Base-by-base conservation (phyloP, 192 early-diverging fungal genomes). In the Backusella mclennaniae region DNA sequence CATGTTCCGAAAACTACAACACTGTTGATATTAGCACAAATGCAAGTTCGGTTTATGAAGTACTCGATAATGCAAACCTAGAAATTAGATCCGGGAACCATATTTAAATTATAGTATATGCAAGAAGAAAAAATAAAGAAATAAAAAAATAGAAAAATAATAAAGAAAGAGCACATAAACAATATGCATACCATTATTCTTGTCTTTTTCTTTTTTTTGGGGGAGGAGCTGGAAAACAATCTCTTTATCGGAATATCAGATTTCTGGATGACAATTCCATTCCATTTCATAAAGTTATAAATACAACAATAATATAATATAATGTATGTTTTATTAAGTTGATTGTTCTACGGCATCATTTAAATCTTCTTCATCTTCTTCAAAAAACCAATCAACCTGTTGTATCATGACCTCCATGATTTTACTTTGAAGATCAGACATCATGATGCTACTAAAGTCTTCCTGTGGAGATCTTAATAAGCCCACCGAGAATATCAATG, bases 401-500 rank as follows among this genome's bases (percentile, higher is more conserved):
- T 92, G 84, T 76, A 94, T 92, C 71, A 94, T 70, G 26, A 89
- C 89, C 44, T 91, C 89, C 38, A 94, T 87, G 1, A 92, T 89
- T 70, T 89, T 86, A 79, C 88, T 93, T 44, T 90, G 91, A n/a
- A 88, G 83, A 14, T 87, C 88, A 75, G 92, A 89, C 53, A 92
- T 87, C 44, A 90, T 88, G 67, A 94, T 92, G 73, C 87, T 88
- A 4, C 87, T 78, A 31, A 91, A 49, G 75, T 90, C 85, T 38
- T 87, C 81, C 41, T 81, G 82, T 12, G 79, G 75, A 66, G 87
- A 86, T 35, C 90, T 89, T 66, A 94, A 74, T 21, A 98, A 80
- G 31, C 91, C 95, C 7, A 93, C 93, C 7, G 91, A 93, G 87
- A 98, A 97, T 38, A 97, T 93, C 35, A 97, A 91, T 21, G 94